phyloP scores from a whole-genome alignment of 495 filamentous ascomycete species.

The Penicillium chermesinum region DNA sequence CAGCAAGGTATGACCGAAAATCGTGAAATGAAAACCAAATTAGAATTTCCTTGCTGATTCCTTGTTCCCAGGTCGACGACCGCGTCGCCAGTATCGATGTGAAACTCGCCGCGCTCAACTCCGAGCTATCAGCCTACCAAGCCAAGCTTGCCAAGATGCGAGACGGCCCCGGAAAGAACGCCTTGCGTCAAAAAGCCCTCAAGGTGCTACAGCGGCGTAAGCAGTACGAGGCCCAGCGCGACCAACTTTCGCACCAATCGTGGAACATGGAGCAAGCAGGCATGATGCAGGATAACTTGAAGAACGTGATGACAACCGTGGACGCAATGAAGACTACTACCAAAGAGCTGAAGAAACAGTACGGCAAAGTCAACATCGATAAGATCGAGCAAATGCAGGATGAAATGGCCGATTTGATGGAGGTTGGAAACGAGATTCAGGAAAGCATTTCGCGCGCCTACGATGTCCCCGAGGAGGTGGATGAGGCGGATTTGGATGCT shows the following conservation, averaged over 20 bases:
- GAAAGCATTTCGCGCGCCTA: conserved; percentile 92
- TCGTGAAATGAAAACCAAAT: no score
- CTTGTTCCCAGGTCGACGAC: conserved; percentile 73
- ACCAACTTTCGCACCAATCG: conserved; percentile 88
- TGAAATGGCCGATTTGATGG: conserved; percentile 98
- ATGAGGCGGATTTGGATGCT: conserved; percentile 95
- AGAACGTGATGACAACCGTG: conserved; percentile 97
- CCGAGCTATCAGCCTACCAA: conserved; percentile 86
- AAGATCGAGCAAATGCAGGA: conserved; percentile 98
- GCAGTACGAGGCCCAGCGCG: conserved; percentile 89
- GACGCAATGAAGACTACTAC: conserved; percentile 96
- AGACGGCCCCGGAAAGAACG: conserved; percentile 90
- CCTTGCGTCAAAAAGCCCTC: conserved; percentile 89
- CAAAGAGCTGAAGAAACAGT: conserved; percentile 89
- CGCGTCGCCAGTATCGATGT: conserved; percentile 89
- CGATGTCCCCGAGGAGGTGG: conserved; percentile 94
- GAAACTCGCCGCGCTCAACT: conserved; percentile 86
- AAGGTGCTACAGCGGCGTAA: conserved; percentile 95
- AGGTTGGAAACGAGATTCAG: conserved; percentile 97
- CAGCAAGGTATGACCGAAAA: conserved; percentile 57
- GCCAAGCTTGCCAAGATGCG: conserved; percentile 87
- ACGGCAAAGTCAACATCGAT: conserved; percentile 94
- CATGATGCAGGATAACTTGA: conserved; percentile 99
- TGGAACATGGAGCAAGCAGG: conserved; percentile 99
- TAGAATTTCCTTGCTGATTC: no score